Base-by-base conservation (phyloP, 2,329 filamentous ascomycete genomes). In the Aspergillus fumigatus region DNA sequence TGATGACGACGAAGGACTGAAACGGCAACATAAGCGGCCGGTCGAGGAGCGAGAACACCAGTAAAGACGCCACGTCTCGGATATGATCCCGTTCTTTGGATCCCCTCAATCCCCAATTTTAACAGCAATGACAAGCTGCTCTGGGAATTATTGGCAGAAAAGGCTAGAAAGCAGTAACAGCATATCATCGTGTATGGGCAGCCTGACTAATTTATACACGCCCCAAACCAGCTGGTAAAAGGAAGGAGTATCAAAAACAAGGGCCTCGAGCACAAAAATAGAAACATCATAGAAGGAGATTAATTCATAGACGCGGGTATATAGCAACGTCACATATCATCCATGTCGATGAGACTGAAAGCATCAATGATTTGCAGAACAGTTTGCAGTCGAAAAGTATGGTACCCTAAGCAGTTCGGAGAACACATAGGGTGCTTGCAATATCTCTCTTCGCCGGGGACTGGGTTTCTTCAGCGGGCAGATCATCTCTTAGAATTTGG, bases 301-400 rank as follows among this genome's bases (percentile, higher is more conserved):
- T 49, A 38, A 48, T 51, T 32, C 10, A 50, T 48, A 57, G 50
- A 58, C 51, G 53, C 48, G 64, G 63, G 62, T 65, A 66, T 66
- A 64, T 55, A 62, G 48, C 58, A 61, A 55, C 48, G 58, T 57
- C 43, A 59, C 55, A 52, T 57, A 58, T 55, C 57, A 56, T 56
- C 41, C 49, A 38, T 45, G 41, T 45, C 43, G 23, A 47, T 47
- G 43, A 47, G 43, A 47, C 19, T 47, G 48, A 32, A 57, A 51
- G 52, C 19, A 53, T 40, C 45, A 54, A 26, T 17, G 19, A n/a
- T 21, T 17, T 26, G 35, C 40, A 25, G n/a, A 26, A 3, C 26
- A 23, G 25, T 25, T 21, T 26, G 43, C 43, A 47, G 19, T 47
- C 7, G 9, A 21, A 21, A 21, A 2, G 40, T 23, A 14, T 7